phyloP scores from a whole-genome alignment of 345 rosid genomes.

The Salix viminalis region DNA sequence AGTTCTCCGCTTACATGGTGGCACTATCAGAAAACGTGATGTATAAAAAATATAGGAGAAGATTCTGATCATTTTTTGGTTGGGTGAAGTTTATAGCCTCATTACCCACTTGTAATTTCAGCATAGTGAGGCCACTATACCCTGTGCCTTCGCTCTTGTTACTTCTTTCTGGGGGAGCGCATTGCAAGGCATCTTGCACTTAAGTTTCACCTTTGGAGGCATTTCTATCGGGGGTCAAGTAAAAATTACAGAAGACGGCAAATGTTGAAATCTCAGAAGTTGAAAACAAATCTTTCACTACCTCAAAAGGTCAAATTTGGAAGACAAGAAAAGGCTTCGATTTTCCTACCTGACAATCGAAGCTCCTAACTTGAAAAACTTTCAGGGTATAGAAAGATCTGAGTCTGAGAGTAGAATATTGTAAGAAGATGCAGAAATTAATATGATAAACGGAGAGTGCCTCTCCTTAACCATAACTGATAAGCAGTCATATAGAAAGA shows the following conservation, averaged over 20 bases:
- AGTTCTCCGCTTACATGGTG: neutral
- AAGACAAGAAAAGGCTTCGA: neutral
- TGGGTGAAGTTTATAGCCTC: neutral
- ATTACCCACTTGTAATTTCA: too few relatives aligned
- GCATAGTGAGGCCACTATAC: too few relatives aligned
- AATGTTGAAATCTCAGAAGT: neutral
- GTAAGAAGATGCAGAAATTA: neutral
- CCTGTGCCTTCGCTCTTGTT: too few relatives aligned
- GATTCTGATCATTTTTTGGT: neutral
- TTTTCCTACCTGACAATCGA: too few relatives aligned
- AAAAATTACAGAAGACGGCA: neutral
- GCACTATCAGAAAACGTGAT: neutral
- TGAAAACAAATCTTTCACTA: neutral
- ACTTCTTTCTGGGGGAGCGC: too few relatives aligned
- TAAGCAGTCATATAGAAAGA: slow-evolving; percentile 48
- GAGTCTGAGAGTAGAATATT: neutral
- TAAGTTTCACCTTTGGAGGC: neutral
- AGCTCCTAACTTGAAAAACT: too few relatives aligned
- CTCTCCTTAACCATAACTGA: slow-evolving; percentile 44
- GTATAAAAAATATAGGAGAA: neutral
- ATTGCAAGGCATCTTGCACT: too few relatives aligned
- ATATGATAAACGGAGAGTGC: slow-evolving; percentile 12
- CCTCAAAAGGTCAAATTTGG: neutral
- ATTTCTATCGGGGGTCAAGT: neutral
- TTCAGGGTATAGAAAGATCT: too few relatives aligned